Evolutionary conservation across 2,329 filamentous ascomycete species (phyloP), one percentile per base, ranked within the genome.

Genomic region (Mollisiaceae sp.): DNA sequence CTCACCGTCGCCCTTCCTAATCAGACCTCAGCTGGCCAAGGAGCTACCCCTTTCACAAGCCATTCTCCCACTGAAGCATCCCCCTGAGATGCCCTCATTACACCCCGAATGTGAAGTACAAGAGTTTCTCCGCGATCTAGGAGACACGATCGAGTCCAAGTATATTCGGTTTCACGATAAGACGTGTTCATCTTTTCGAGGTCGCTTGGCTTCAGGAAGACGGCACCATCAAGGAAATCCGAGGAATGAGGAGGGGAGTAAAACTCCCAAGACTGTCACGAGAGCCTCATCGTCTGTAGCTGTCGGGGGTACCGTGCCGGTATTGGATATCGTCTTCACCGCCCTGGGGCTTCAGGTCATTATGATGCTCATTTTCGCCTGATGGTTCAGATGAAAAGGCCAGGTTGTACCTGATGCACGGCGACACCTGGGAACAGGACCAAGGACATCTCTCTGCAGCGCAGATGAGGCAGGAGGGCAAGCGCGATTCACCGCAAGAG

Each of bases 161-260:
- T 41, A 12, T 20, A 45, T n/a, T 45, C 18, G 47, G 47, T 52
- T 52, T 52, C 47, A 52, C 47, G 8, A 52, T 24, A 27, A 54
- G 50, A 35, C 9, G 27, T 27, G 24, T 35, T 32, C 22, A 18
- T 54, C 50, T 54, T 27, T 27, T 32, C n/a, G 50, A 54, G 18
- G 27, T 54, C 50, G 50, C 50, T 54, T 54, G 50, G 50, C 50
- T 54, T 54, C 50, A 54, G 50, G 27, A 54, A 8, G n/a, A n/a
- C 27, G 27, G 50, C 24, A 54, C 22, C 20, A 54, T 24, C 50
- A 54, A 54, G 50, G 50, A 54, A 54, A 54, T 54, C 50, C n/a
- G 50, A 54, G 11, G 43, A 35, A 27, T n/a, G 22, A 27, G 24
- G 50, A 35, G 24, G 14, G 24, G 27, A 27, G 50, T 54, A 22